Base-by-base conservation (phyloP, 2,329 filamentous ascomycete genomes). In the Tolypocladium endophyticum region DNA sequence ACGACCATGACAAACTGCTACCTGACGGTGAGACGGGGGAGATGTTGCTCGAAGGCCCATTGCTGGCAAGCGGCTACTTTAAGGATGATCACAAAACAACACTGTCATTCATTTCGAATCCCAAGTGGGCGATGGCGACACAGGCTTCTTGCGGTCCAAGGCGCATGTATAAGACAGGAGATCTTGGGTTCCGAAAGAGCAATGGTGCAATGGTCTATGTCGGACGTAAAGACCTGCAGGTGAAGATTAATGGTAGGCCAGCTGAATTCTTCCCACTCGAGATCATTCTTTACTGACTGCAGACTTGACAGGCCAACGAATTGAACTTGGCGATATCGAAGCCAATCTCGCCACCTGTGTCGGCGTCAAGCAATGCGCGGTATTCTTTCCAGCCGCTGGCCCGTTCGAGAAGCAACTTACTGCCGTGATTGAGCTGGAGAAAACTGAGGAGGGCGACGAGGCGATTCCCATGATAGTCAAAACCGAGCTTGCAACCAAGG, bases 151-250 rank as follows among this genome's bases (percentile, higher is more conserved):
- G 9, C 35, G 16, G 53, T 20, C 45, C 38, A 8, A 38, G 41
- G 23, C 56, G 11, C 7, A 61, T 74, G 7, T 81, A 79, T 64
- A 76, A 75, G 59, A 80, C 78, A 2, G 79, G 79, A 8, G 79
- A 81, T 61, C 69, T 81, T 12, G 78, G 70, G 2, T 67, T 67
- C 36, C 78, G 78, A 38, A 66, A 73, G 38, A 66, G 68, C 0
- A 72, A 78, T 57, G 74, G 74, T 0, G 66, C 66, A 30, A 65
- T 81, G 14, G 63, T 71, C 0, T 80, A 76, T 59, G 64, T 80
- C 53, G 81, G 80, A 47, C 73, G 82, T n/a, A 82, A 81, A 62
- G 82, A 85, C 62, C 74, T 74, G 0, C 82, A 85, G 65, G 76
- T 84, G 54, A 86, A 86, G 68, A 69, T 86, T 11, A 75, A 78